Base-by-base conservation (phyloP, 257 asterid genomes). In the Misopates orontium region DNA sequence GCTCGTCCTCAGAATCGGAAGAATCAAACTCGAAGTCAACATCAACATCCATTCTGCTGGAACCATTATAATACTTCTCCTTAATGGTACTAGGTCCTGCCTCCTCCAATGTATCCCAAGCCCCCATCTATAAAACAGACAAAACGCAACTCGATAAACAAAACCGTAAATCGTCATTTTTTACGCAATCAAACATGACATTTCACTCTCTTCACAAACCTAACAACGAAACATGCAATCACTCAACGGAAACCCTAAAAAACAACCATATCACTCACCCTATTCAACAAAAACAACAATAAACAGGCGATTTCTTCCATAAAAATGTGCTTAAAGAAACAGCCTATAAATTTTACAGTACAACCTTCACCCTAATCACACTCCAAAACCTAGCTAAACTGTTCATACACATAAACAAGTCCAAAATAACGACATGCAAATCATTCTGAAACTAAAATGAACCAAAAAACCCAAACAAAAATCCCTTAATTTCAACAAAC, bases 1-100 rank as follows among this genome's bases (percentile, higher is more conserved):
- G 54, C 67, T 79, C 86, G 12, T 80, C 90, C 8, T 87, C 91
- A 6, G 84, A 82, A 45, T 78, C 86, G 12, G 83, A 77, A 41
- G 18, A 71, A 1, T 63, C 77, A 8, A 71, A 79, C 8, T 79
- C 85, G 8, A 68, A 17, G 41, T 77, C 84, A 19, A 79, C 88
- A 8, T 80, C 92, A 5, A 81, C 51, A 8, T 91, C 91, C 83
- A 85, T 84, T 24, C 0, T 24, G 19, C 47, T 28, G 50, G 77
- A 19, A 8, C 79, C 79, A 32, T 84, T 72, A 1, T 64, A 32
- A 45, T 76, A 63, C 67, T 69, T 84, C 2, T 70, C 85, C 0
- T 16, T 74, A 4, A 41, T 4, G 67, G 77, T 68, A 57, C 89
- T 81, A 15, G 90, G 83, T 24, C 85, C 90, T 0, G 74, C 85